Conservation (phyloP, 2,329 filamentous ascomycete genomes). For the Cladorrhinum sp. region DNA sequence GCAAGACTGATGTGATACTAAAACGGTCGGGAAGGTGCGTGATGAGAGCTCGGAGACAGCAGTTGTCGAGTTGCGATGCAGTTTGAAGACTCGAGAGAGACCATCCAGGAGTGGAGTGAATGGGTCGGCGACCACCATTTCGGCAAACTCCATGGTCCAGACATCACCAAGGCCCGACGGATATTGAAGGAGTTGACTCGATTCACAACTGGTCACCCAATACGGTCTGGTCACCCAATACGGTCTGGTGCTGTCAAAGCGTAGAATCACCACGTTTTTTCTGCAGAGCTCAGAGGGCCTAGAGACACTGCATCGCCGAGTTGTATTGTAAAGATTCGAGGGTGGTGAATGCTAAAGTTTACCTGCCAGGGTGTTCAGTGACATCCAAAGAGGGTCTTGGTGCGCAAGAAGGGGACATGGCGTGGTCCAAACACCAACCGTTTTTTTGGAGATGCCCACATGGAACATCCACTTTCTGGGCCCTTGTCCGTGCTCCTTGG, state of each 20-base stretch:
- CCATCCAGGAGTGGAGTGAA: not conserved
- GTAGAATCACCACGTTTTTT: not conserved
- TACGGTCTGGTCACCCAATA: no score
- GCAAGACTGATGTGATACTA: not conserved
- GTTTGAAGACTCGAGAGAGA: not conserved
- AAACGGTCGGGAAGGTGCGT: not conserved
- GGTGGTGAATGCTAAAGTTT: not conserved
- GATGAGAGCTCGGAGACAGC: not conserved
- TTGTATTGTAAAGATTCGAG: not conserved
- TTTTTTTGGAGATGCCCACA: not conserved
- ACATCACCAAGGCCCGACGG: not conserved
- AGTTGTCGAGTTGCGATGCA: no score
- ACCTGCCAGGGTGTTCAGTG: not conserved
- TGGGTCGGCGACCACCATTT: not conserved
- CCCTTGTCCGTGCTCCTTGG: not conserved
- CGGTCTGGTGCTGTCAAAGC: slow-evolving; percentile 1
- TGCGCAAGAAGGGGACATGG: not conserved
- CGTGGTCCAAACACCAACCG: not conserved
- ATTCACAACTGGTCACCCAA: no score
- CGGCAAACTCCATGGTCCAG: not conserved
- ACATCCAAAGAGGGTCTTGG: slow-evolving; percentile 2
- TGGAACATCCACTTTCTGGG: not conserved
- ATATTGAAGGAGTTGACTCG: not conserved
- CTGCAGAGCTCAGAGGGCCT: no score
- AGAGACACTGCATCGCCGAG: no score